Base-by-base conservation (phyloP, 208 protist genomes). In the Trypanosoma conorhini region DNA sequence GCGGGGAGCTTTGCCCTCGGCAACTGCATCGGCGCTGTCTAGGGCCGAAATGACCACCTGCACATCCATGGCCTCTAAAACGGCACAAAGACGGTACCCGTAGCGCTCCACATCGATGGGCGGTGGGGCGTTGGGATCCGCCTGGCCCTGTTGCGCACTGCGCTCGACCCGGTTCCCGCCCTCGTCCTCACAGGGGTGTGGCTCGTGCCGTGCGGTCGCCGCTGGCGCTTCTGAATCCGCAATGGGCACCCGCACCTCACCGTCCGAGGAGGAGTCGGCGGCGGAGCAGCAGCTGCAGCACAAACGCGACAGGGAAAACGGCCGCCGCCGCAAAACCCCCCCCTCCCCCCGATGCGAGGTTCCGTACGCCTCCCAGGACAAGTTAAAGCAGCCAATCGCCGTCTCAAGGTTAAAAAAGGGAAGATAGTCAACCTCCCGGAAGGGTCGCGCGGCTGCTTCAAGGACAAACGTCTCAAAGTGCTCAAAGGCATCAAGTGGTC, bases 391-490 rank as follows among this genome's bases (percentile, higher is more conserved):
- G 74, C 95, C 89, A 26, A 97, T 85, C 22, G 88, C 78, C 7
- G 86, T 94, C 72, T 97, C 91, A 1, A 96, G 72, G 63, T 91
- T 95, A 71, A 96, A 96, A 66, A 96, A 94, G 7, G 89, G 89
- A 33, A 92, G 67, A 70, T 92, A 93, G 33, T 80, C 66, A n/a
- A 69, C 46, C 2, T 71, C 40, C 38, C 85, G 77, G 62, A 93
- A 91, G 13, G 78, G 76, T 21, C 82, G 73, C 44, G 80, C 78
- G 28, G 76, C 82, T 13, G 80, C 79, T 48, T 95, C 80, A 5
- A 92, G 64, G 42, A 91, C 30, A 17, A 77, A 59, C 30, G 64
- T 81, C 74, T 95, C 85, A 17, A 81, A 33, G 3, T 73, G 71
- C 56, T 85, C 81, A 31, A 91, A 58, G 5, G 77, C 70, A 10